Percentiles rank a stretch among this genome's conserved stretches.
Evolutionary conservation across 164 flowering plant species (phyloP).

Genomic region (Pachysandra terminalis): DNA sequence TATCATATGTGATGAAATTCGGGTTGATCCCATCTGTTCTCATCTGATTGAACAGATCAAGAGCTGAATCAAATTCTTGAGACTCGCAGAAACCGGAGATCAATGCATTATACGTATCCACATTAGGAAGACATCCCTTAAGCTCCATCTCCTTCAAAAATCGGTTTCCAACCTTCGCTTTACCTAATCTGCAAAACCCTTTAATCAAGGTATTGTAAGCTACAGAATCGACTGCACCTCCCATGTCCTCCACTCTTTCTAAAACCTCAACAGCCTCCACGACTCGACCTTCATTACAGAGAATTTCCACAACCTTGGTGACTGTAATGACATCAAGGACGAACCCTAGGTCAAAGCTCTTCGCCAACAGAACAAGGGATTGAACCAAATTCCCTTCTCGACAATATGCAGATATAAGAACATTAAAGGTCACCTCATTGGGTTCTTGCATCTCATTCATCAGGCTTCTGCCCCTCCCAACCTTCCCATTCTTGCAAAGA

Average conservation of each 20-base stretch:
- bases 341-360: constrained; percentile 51
- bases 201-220: constrained; percentile 69
- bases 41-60: constrained; percentile 73
- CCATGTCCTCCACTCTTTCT: constrained; percentile 61
- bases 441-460: constrained; percentile 68
- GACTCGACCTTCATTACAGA: constrained; percentile 59
- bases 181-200: constrained; percentile 65
- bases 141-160: constrained; percentile 76
- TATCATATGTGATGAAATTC: constrained; percentile 55
- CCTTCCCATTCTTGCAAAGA: constrained; percentile 74
- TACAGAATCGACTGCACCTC: constrained; percentile 54
- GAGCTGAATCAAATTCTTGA: constrained; percentile 52
- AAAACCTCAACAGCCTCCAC: constrained; percentile 64
- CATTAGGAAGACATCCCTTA: constrained; percentile 77
- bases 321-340: constrained; percentile 64
- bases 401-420: constrained; percentile 74
- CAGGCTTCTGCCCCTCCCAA: constrained; percentile 85
- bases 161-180: constrained; percentile 43
- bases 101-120: constrained; percentile 58
- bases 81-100: constrained; percentile 60
- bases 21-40: constrained; percentile 47
- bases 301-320: constrained; percentile 62
- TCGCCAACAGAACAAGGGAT: constrained; percentile 73
- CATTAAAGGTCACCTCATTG: constrained; percentile 67
- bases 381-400: constrained; percentile 53